phyloP scores from a whole-genome alignment of 2,329 filamentous ascomycete genomes.

The Pyrenophora graminea region DNA sequence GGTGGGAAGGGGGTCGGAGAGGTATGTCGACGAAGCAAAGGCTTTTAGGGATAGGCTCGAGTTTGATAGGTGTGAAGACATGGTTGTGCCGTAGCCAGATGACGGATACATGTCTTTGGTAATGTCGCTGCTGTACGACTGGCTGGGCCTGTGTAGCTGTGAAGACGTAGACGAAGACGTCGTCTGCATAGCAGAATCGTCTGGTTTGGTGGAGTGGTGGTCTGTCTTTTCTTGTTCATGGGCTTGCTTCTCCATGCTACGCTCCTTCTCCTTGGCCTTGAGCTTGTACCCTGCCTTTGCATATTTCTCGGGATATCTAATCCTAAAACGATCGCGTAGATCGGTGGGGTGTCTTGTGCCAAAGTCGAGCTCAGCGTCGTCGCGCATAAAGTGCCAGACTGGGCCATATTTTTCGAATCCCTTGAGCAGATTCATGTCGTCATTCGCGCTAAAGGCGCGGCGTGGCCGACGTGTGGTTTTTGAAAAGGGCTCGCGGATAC shows the following conservation, averaged over 20 bases:
- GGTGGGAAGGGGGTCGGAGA: slow-evolving; percentile 11
- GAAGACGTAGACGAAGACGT: neutral
- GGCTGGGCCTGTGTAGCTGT: neutral
- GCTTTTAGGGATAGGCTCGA: slow-evolving; percentile 1
- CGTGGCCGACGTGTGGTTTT: slow-evolving; percentile 58
- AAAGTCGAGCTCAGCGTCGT: slow-evolving; percentile 59
- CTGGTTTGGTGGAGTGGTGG: neutral
- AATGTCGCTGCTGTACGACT: neutral
- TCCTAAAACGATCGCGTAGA: slow-evolving; percentile 65
- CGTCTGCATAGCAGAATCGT: neutral
- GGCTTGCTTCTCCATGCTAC: slow-evolving; percentile 5
- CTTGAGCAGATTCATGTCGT: slow-evolving; percentile 62
- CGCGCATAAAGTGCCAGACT: slow-evolving; percentile 63
- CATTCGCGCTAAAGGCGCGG: slow-evolving; percentile 59
- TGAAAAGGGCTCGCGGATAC: slow-evolving; percentile 55
- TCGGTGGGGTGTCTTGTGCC: slow-evolving; percentile 59
- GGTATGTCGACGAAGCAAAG: slow-evolving; percentile 11
- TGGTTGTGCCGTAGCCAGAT: neutral
- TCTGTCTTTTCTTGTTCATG: slow-evolving; percentile 1
- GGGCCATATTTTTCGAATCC: slow-evolving; percentile 64
- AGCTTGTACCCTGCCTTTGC: slow-evolving; percentile 52
- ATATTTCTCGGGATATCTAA: slow-evolving; percentile 62
- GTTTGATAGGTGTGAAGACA: neutral
- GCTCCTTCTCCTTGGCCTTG: slow-evolving; percentile 38
- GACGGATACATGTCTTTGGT: neutral